Conservation (phyloP, 2,329 filamentous ascomycete genomes). For the Diaporthe velutina region DNA sequence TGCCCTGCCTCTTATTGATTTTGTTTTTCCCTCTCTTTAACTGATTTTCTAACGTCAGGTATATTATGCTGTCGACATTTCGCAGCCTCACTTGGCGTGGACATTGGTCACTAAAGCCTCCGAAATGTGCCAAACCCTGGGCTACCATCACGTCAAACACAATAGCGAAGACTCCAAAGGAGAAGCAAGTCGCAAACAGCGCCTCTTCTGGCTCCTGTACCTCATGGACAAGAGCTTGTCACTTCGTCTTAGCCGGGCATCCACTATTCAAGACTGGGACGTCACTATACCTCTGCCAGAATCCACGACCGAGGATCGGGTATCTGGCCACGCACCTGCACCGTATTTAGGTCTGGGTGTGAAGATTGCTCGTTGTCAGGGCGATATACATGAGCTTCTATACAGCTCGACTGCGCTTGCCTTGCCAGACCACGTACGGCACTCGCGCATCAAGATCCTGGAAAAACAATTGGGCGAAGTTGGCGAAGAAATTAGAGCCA, state of each 20-base stretch:
- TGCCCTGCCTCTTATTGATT: background rate
- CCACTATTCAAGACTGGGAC: constrained; percentile 10
- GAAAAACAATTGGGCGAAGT: background rate
- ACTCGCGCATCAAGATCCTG: background rate
- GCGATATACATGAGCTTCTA: background rate
- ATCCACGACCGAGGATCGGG: background rate
- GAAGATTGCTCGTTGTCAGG: constrained; percentile 1
- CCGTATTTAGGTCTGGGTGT: background rate
- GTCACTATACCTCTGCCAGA: background rate
- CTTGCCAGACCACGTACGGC: background rate
- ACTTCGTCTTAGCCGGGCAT: background rate
- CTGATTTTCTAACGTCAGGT: background rate
- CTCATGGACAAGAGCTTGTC: background rate
- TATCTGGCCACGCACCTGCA: background rate
- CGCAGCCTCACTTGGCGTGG: background rate
- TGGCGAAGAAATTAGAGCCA: background rate
- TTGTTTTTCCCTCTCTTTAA: too few species aligned
- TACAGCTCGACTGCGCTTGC: background rate
- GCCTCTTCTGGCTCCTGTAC: background rate
- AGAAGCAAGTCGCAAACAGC: background rate
- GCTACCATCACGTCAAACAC: background rate
- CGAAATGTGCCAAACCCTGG: background rate
- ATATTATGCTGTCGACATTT: constrained; percentile 1
- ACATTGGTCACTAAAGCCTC: background rate
- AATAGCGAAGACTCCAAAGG: background rate